Evolutionary conservation across 768 basidiomycete genomes (phyloP), one percentile per base, ranked within the genome.

Genomic region (Suillus brevipes): DNA sequence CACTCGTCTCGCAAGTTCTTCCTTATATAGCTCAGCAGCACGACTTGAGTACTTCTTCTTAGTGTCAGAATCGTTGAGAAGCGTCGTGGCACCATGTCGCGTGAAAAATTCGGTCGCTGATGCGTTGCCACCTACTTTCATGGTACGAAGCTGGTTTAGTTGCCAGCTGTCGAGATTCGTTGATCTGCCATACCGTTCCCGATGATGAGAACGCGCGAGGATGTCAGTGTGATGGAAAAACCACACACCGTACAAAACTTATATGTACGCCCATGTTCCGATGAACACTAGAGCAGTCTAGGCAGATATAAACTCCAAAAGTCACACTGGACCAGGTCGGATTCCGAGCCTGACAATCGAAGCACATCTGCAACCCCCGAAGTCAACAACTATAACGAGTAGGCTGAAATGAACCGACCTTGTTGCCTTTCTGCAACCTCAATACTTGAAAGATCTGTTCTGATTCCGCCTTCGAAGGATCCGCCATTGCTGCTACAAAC

Each of bases 231-330:
- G 10, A 42, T 40, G 14, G 34, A 28, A 43, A 47, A 37, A 43
- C 60, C 12, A 77, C 89, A 71, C 74, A 95, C 94, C 96, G 83
- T 50, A 99, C 97, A 72, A 99, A 99, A 67, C 89, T 92, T 77
- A 99, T 95, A 75, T 99, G 97, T 28, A 99, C 97, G 71, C 97
- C 97, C 88, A 98, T 89, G 76, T 97, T 98, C 61, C 97, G 84
- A 78, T 99, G 97, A 16, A 91, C 81, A 69, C 91, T 92, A 6
- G 97, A 99, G 82, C 97, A 99, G 65, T 99, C 96, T 38, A 99
- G 82, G 74, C 97, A 99, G 73, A 99, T 95, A 78, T 99, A 99
- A 16, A 99, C 89, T 40, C 94, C 97, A 74, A 91, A 99, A 0
- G 95, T 96, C 25, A 97, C 94, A 67, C 94, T 95, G 4, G 95